Evolutionary conservation across 2,329 filamentous ascomycete genomes (phyloP).

Genomic region (Cercospora beticola): DNA sequence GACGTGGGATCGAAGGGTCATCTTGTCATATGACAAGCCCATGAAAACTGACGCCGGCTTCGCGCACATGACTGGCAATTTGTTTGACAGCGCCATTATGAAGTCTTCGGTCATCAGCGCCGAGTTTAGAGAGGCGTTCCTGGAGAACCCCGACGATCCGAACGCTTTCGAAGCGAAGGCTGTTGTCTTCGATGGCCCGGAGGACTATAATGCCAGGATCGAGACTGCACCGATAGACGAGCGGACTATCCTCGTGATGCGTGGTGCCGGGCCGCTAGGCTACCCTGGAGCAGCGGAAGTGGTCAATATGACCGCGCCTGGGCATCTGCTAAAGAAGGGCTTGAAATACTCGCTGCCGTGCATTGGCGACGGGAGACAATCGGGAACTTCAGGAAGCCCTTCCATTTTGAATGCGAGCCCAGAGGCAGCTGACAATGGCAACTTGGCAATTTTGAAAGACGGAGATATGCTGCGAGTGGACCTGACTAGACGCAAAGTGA

Average conservation of each 20-base stretch:
- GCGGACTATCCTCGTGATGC: constrained; percentile 35
- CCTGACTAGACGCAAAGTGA: constrained; percentile 50
- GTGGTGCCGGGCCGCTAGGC: constrained; percentile 34
- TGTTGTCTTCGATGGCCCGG: constrained; percentile 35
- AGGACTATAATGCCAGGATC: constrained; percentile 33
- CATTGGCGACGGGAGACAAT: constrained; percentile 57
- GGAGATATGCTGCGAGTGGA: constrained; percentile 55
- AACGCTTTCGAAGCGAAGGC: constrained; percentile 36
- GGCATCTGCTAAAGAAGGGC: constrained; percentile 32
- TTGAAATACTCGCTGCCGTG: constrained; percentile 48
- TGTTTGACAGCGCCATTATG: constrained; percentile 38
- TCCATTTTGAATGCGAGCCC: constrained; percentile 58
- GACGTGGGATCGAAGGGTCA: constrained; percentile 53
- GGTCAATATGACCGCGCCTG: constrained; percentile 38
- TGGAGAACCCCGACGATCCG: constrained; percentile 29
- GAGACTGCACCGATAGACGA: constrained; percentile 35
- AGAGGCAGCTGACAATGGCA: constrained; percentile 56
- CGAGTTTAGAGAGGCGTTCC: constrained; percentile 31
- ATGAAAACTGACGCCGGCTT: constrained; percentile 54
- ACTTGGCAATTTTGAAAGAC: constrained; percentile 52
- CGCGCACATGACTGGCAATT: constrained; percentile 34
- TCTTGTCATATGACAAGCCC: constrained; percentile 48
- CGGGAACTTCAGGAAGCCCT: constrained; percentile 56
- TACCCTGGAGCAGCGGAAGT: constrained; percentile 37
- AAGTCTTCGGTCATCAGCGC: constrained; percentile 34